phyloP scores from a whole-genome alignment of 805 yeast species.

The Candida maesae region DNA sequence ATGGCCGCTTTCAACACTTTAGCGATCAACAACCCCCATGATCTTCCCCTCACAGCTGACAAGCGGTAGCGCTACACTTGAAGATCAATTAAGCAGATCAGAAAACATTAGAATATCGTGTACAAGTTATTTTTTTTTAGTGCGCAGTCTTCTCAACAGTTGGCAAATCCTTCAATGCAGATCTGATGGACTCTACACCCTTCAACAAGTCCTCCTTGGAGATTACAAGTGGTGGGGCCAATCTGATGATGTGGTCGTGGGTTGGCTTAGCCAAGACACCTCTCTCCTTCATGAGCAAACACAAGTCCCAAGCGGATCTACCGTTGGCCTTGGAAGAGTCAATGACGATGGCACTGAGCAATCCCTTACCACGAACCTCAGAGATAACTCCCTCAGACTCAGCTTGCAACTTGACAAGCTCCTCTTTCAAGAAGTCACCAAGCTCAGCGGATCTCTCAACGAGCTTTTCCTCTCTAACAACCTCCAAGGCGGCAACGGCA shows the following conservation, averaged over 20 bases:
- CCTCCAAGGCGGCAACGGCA: conserved; percentile 90
- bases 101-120: not conserved
- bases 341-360: conserved; percentile 86
- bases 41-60: too few relatives aligned
- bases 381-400: conserved; percentile 53
- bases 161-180: conserved; percentile 53
- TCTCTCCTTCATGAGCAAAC: conserved; percentile 79
- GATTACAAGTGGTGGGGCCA: conserved; percentile 94
- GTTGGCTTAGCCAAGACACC: conserved; percentile 97
- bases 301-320: conserved; percentile 93
- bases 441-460: conserved; percentile 70
- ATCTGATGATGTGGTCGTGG: conserved; percentile 90
- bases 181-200: conserved; percentile 73
- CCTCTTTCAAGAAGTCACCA: conserved; percentile 65
- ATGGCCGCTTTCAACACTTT: too few relatives aligned
- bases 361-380: conserved; percentile 67
- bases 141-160: conserved; percentile 44
- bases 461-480: conserved; percentile 81
- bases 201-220: conserved; percentile 78
- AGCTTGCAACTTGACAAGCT: conserved; percentile 49
- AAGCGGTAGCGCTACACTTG: too few relatives aligned
- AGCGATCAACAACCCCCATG: too few relatives aligned
- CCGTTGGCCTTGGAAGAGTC: conserved; percentile 82
- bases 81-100: too few relatives aligned
- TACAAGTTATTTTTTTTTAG: conserved; percentile 1